Conservation (phyloP, 2,329 filamentous ascomycete species). For the Claviceps pazoutovae region DNA sequence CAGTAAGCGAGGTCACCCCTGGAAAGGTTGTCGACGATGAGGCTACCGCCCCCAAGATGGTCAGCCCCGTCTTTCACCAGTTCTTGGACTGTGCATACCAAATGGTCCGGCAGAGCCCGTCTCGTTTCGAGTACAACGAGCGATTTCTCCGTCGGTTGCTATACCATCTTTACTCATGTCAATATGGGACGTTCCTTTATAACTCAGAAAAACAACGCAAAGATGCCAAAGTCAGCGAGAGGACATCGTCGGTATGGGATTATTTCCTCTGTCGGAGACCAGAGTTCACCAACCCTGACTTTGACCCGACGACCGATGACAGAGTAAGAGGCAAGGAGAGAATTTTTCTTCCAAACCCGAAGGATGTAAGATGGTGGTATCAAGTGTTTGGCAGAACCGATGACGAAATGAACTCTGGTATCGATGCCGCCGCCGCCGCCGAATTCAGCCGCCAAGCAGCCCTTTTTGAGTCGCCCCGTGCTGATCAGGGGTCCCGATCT, state of each 20-base stretch:
- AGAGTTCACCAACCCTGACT: constrained; percentile 74
- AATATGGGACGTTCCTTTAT: constrained; percentile 92
- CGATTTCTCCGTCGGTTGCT: constrained; percentile 77
- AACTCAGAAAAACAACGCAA: constrained; percentile 84
- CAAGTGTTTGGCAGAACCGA: constrained; percentile 76
- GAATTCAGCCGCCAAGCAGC: constrained; percentile 27
- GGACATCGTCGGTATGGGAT: constrained; percentile 83
- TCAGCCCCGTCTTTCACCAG: constrained; percentile 93
- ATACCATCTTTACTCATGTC: constrained; percentile 90
- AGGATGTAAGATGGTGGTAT: constrained; percentile 86
- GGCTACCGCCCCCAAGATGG: constrained; percentile 72
- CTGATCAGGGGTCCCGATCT: constrained; percentile 11
- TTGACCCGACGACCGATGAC: constrained; percentile 63
- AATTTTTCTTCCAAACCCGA: constrained; percentile 64
- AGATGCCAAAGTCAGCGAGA: constrained; percentile 52
- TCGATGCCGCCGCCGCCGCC: constrained; percentile 39
- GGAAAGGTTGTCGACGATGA: constrained; percentile 37
- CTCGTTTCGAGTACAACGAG: constrained; percentile 91
- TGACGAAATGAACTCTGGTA: constrained; percentile 76
- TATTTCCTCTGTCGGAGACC: constrained; percentile 74
- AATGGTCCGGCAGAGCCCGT: constrained; percentile 69
- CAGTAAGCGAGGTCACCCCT: constrained; percentile 24
- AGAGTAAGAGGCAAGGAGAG: constrained; percentile 66
- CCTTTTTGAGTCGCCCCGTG: constrained; percentile 17
- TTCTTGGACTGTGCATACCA: constrained; percentile 94